Evolutionary conservation across 148 eudicot genomes (phyloP).

Genomic region (Talinum fruticosum): DNA sequence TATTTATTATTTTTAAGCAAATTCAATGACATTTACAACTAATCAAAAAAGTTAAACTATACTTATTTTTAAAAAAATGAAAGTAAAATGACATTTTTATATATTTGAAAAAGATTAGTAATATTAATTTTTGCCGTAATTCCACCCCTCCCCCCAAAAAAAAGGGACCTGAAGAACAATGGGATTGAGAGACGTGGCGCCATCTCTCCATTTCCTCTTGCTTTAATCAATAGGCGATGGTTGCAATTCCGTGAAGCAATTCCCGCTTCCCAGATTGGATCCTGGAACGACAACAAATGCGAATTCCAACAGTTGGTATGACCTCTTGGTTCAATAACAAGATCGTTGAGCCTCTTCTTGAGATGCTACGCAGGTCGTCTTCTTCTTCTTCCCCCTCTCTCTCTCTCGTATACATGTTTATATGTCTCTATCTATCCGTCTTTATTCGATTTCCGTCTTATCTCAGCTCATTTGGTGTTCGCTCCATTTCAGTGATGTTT

Average conservation of each 20-base stretch:
- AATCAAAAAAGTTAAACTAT: too few relatives aligned
- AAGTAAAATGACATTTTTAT: too few relatives aligned
- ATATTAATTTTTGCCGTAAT: too few relatives aligned
- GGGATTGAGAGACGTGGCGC: too few relatives aligned
- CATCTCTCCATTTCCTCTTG: neutral
- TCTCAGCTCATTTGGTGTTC: neutral
- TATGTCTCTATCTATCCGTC: neutral
- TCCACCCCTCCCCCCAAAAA: too few relatives aligned
- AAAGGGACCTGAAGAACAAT: too few relatives aligned
- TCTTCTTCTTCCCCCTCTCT: too few relatives aligned
- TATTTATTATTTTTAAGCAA: too few relatives aligned
- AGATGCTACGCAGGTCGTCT: constrained; percentile 72
- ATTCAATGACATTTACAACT: too few relatives aligned
- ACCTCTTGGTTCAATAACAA: constrained; percentile 54
- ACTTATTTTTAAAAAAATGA: too few relatives aligned
- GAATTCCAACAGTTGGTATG: constrained; percentile 18
- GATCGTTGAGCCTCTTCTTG: constrained; percentile 73
- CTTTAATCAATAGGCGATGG: neutral
- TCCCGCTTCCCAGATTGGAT: neutral
- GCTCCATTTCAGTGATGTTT: neutral
- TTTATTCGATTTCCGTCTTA: neutral
- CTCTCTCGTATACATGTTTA: neutral
- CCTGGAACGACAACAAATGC: neutral
- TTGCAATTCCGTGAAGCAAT: neutral
- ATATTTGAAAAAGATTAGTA: too few relatives aligned